phyloP scores from a whole-genome alignment of 371 early-diverging fungal species.

The Lichtheimia hyalospora region DNA sequence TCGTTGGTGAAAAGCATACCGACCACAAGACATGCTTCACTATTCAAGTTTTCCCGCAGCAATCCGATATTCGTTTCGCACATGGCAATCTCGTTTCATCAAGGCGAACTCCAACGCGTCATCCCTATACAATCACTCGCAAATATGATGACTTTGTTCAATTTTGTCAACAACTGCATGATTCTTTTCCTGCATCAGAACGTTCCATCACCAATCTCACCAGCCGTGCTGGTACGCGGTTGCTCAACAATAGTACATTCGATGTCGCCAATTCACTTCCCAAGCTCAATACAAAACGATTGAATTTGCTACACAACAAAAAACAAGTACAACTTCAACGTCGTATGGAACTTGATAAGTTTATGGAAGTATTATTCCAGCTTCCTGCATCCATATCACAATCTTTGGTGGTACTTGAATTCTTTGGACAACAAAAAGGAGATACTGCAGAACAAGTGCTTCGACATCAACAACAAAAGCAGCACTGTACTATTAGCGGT shows the following conservation, averaged over 20 bases:
- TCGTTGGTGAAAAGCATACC: slow-evolving; percentile 15
- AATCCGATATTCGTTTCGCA: slow-evolving; percentile 14
- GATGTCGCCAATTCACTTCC: not conserved
- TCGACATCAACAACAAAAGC: slow-evolving; percentile 8
- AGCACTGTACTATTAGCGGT: too few relatives aligned
- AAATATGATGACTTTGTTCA: slow-evolving; percentile 27
- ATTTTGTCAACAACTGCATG: slow-evolving; percentile 20
- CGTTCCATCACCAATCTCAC: slow-evolving; percentile 1
- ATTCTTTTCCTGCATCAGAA: slow-evolving; percentile 13
- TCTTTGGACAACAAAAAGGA: slow-evolving; percentile 27
- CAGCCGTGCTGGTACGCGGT: slow-evolving; percentile 13
- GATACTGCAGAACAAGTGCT: slow-evolving; percentile 19
- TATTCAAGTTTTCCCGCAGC: slow-evolving; percentile 25
- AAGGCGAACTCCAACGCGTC: slow-evolving; percentile 8
- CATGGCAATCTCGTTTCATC: slow-evolving; percentile 7
- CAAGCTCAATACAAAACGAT: slow-evolving; percentile 7
- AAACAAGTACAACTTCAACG: slow-evolving; percentile 17
- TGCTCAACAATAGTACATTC: not conserved
- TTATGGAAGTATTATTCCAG: slow-evolving; percentile 20
- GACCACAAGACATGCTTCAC: slow-evolving; percentile 25
- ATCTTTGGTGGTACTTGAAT: slow-evolving; percentile 29
- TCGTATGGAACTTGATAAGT: slow-evolving; percentile 25
- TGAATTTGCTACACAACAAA: slow-evolving; percentile 19
- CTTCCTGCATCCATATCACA: slow-evolving; percentile 21
- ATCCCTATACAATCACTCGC: slow-evolving; percentile 27